phyloP scores from a whole-genome alignment of 1,139 yeast genomes.

The Blastobotrys serpentis region DNA sequence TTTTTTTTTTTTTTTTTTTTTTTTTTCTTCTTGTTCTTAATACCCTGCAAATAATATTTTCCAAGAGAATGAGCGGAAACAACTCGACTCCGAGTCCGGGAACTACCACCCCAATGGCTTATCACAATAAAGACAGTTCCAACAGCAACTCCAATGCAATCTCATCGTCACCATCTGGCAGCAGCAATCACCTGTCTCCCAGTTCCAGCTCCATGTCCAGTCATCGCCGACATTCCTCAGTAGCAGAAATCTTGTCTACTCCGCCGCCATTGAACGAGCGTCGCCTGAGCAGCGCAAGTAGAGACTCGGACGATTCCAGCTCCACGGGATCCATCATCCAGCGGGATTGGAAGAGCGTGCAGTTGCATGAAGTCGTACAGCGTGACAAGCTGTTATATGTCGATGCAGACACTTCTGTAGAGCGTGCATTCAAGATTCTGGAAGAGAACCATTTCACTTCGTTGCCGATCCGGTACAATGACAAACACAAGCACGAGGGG shows the following conservation, averaged over 20 bases:
- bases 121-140: too few species aligned
- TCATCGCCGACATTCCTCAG: slow-evolving; percentile 44
- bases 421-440: slow-evolving; percentile 80
- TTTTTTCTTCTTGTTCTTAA: too few species aligned
- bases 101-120: slow-evolving; percentile 6
- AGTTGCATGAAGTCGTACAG: slow-evolving; percentile 71
- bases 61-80: slow-evolving; percentile 3
- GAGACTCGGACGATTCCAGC: slow-evolving; percentile 15
- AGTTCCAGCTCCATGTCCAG: slow-evolving; percentile 11
- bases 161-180: slow-evolving; percentile 5
- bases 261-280: slow-evolving; percentile 63
- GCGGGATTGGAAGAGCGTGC: slow-evolving; percentile 71
- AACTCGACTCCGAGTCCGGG: slow-evolving; percentile 10
- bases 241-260: slow-evolving; percentile 77
- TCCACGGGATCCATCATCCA: slow-evolving; percentile 10
- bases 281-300: slow-evolving; percentile 17
- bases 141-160: slow-evolving; percentile 3
- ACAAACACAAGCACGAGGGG: slow-evolving; percentile 39
- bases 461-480: slow-evolving; percentile 61
- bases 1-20: too few species aligned
- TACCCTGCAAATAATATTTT: too few species aligned
- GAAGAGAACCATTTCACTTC: slow-evolving; percentile 73
- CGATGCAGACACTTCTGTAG: slow-evolving; percentile 65
- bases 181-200: slow-evolving; percentile 5
- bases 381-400: slow-evolving; percentile 72